A percentile compares a stretch with the other conserved stretches of the same genome.
These are phyloP conservation scores for Dendrothele bispora DNA, from an alignment of 768 basidiomycete genomes.

Conservation along the genomic window DNA sequence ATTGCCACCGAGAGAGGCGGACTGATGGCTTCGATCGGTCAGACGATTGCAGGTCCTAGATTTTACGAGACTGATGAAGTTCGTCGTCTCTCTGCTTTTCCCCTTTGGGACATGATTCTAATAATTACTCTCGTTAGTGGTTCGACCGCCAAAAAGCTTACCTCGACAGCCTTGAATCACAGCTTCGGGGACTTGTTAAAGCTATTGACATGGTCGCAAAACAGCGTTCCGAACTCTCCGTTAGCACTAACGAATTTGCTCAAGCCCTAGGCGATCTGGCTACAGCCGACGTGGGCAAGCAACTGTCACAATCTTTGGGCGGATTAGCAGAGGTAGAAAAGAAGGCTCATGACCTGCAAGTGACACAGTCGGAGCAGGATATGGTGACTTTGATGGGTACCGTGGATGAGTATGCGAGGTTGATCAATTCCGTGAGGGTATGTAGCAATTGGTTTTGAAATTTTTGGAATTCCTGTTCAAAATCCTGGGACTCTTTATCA, in stretches of 20 bases:
- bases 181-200: slow-evolving; percentile 83
- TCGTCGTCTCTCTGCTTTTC: slow-evolving; percentile 11
- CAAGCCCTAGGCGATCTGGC: slow-evolving; percentile 69
- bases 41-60: slow-evolving; percentile 73
- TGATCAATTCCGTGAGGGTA: slow-evolving; percentile 85
- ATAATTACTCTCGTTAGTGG: slow-evolving; percentile 55
- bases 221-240: slow-evolving; percentile 74
- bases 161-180: slow-evolving; percentile 87
- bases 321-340: slow-evolving; percentile 74
- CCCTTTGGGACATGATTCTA: background rate
- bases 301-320: slow-evolving; percentile 68
- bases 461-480: background rate
- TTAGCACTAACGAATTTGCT: slow-evolving; percentile 77
- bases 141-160: slow-evolving; percentile 86
- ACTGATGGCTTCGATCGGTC: slow-evolving; percentile 80
- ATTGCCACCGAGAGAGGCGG: slow-evolving; percentile 78
- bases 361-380: slow-evolving; percentile 78
- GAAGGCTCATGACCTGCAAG: slow-evolving; percentile 73
- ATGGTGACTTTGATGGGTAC: slow-evolving; percentile 79
- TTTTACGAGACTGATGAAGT: slow-evolving; percentile 92
- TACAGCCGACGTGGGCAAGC: slow-evolving; percentile 71
- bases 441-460: background rate
- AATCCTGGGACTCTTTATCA: slow-evolving; percentile 4
- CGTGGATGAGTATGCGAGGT: slow-evolving; percentile 91
- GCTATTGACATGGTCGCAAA: slow-evolving; percentile 85